Base-by-base conservation (phyloP, 768 basidiomycete genomes). In the Naematelia encephala region DNA sequence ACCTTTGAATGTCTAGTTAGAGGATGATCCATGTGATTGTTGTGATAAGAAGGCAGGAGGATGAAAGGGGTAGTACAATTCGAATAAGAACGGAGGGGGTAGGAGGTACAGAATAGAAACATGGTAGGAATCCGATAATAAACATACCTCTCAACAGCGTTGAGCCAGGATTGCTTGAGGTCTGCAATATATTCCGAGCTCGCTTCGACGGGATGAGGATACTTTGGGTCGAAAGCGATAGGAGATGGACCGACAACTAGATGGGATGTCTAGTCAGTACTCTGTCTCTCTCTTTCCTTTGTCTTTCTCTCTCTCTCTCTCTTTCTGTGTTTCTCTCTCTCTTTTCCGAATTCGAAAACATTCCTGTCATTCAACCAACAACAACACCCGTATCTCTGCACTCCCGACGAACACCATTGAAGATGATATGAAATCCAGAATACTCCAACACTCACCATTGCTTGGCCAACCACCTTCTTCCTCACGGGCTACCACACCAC, bases 381-480 rank as follows among this genome's bases (percentile, higher is more conserved):
- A n/a, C n/a, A n/a, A n/a, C n/a, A n/a, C n/a, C n/a, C n/a, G n/a
- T n/a, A n/a, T n/a, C n/a, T n/a, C n/a, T n/a, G n/a, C n/a, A n/a
- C n/a, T n/a, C n/a, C n/a, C n/a, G n/a, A n/a, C n/a, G n/a, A n/a
- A n/a, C n/a, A n/a, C n/a, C n/a, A n/a, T n/a, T n/a, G n/a, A n/a
- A n/a, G n/a, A n/a, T n/a, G n/a, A n/a, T n/a, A n/a, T n/a, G n/a
- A n/a, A n/a, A n/a, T n/a, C n/a, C n/a, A n/a, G n/a, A n/a, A n/a
- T n/a, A n/a, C n/a, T n/a, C n/a, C n/a, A n/a, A 28, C 1, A 68
- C 74, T 58, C 56, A 86, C 87, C 85, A 57, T 82, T 72, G 58
- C 85, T 80, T 0, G 85, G 84, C 88, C 89, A 90, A 13, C 89
- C 88, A 22, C 80, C 79, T 39, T 84, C 84, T n/a, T 84, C 80